Percentiles rank a stretch among this genome's conserved stretches.
Evolutionary conservation across 2,329 filamentous ascomycete genomes (phyloP).

Genomic region (Paraphaeosphaeria minitans): DNA sequence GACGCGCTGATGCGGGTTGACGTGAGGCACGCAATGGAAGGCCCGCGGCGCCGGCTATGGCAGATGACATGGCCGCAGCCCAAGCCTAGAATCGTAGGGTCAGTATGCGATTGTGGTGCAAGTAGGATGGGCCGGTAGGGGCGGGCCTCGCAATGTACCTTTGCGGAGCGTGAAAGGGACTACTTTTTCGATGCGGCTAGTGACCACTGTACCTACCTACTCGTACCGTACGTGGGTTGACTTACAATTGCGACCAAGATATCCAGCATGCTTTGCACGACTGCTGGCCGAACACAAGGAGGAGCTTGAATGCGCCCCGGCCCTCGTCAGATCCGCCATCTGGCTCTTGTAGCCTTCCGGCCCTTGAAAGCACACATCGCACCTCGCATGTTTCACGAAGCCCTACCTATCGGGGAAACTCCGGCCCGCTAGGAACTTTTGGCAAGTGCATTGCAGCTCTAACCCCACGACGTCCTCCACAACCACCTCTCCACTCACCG

Average conservation of each 20-base stretch:
- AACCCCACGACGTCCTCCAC: constrained; percentile 17
- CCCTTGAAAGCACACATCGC: constrained; percentile 5
- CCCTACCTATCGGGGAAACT: constrained; percentile 38
- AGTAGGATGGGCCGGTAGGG: constrained; percentile 11
- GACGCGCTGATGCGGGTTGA: constrained; percentile 32
- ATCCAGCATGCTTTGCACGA: constrained; percentile 21
- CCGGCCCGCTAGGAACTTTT: constrained; percentile 27
- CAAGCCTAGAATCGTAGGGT: constrained; percentile 32
- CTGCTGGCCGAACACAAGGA: not conserved
- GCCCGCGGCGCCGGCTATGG: constrained; percentile 35
- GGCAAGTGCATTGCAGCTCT: constrained; percentile 12
- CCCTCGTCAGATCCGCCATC: constrained; percentile 3
- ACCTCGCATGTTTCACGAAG: constrained; percentile 20
- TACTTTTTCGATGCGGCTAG: constrained; percentile 36
- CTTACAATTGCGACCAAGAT: constrained; percentile 32
- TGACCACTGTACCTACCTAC: constrained; percentile 11
- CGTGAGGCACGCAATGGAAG: constrained; percentile 25
- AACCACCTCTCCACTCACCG: constrained; percentile 17
- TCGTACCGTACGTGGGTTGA: constrained; percentile 20
- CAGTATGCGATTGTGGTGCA: constrained; percentile 20
- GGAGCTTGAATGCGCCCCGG: not conserved
- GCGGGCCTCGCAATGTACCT: constrained; percentile 30
- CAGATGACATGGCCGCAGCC: constrained; percentile 47
- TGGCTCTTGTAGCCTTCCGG: constrained; percentile 4
- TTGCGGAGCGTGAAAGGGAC: constrained; percentile 28